Evolutionary conservation across 2,329 filamentous ascomycete species (phyloP).

Genomic region (Fusarium fujikuroi): DNA sequence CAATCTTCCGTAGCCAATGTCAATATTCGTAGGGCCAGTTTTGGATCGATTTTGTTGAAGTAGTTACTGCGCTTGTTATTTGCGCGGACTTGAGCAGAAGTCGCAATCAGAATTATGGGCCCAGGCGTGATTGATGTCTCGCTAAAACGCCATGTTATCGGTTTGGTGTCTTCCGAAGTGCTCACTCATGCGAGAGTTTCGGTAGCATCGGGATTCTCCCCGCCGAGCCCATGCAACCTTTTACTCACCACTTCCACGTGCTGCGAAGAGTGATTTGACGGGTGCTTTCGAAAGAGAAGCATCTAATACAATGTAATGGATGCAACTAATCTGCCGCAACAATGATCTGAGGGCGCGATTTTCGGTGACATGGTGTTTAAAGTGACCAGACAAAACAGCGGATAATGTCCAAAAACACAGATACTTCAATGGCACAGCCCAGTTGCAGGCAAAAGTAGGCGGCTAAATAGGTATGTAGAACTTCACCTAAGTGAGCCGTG

Average conservation of each 20-base stretch:
- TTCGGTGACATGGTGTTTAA: conserved; percentile 13
- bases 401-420: conserved; percentile 12
- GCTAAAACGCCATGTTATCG: not conserved
- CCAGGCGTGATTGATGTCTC: not conserved
- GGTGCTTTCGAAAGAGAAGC: not conserved
- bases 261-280: conserved; percentile 1
- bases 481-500: not conserved
- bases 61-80: conserved; percentile 12
- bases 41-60: conserved; percentile 7
- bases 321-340: not conserved
- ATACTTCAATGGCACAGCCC: not conserved
- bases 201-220: conserved; percentile 33
- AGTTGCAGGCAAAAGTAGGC: conserved; percentile 18
- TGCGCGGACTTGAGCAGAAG: conserved; percentile 26
- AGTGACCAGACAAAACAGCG: conserved; percentile 6
- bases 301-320: not conserved
- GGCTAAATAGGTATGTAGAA: conserved; percentile 26
- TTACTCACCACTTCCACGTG: conserved; percentile 28
- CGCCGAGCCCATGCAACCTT: conserved; percentile 10
- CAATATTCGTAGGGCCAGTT: not conserved
- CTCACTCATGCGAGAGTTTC: not conserved
- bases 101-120: conserved; percentile 25
- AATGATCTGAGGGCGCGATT: conserved; percentile 7
- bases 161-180: not conserved
- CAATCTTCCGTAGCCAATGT: conserved; percentile 3